Conservation (phyloP, 1,284 basidiomycete species). For the Ustilago hordei region DNA sequence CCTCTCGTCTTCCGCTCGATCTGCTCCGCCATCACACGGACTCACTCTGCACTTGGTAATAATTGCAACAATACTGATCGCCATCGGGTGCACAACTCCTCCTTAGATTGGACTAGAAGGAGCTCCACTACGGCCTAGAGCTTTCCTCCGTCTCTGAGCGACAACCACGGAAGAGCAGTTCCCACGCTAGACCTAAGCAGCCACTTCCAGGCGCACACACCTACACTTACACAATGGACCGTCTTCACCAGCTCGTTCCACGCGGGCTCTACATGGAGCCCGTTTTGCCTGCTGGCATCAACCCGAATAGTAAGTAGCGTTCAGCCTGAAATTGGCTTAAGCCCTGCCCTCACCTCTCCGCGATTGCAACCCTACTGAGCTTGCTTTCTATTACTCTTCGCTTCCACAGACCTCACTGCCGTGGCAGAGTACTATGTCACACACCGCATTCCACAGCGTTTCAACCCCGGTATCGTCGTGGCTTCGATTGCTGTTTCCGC, state of each 20-base stretch:
- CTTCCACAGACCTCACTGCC: constrained; percentile 48
- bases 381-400: constrained; percentile 1
- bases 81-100: not conserved
- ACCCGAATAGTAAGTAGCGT: constrained; percentile 26
- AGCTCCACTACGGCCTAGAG: not conserved
- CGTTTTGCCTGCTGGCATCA: constrained; percentile 35
- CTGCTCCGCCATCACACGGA: not conserved
- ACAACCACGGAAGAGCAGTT: not conserved
- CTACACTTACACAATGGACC: constrained; percentile 24
- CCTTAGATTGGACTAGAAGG: not conserved
- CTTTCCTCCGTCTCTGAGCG: not conserved
- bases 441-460: constrained; percentile 70
- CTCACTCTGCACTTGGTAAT: not conserved
- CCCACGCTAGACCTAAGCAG: not conserved
- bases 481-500: constrained; percentile 72
- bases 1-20: not conserved
- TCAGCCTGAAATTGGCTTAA: not conserved
- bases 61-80: not conserved
- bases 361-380: not conserved
- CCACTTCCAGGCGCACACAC: not conserved
- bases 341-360: not conserved
- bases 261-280: constrained; percentile 52
- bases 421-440: constrained; percentile 70
- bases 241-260: constrained; percentile 34
- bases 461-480: constrained; percentile 71